Evolutionary conservation across 208 protist genomes (phyloP).

Genomic region (Porcisia deanei): DNA sequence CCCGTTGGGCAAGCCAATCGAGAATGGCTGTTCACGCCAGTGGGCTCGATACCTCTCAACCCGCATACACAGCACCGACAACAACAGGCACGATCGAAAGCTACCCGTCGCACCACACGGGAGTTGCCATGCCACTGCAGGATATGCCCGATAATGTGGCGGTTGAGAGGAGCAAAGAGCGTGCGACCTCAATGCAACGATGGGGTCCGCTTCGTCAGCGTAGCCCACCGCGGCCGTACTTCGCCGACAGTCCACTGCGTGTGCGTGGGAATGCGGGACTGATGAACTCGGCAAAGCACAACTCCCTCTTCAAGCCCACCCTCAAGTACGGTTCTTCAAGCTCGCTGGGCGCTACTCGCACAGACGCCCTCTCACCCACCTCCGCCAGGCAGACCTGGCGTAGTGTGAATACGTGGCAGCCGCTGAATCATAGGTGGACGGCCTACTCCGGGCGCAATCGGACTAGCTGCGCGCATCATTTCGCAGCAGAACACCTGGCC

Average conservation of each 20-base stretch:
- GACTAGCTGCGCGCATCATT: slow-evolving; percentile 1
- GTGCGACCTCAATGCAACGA: background rate
- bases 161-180: background rate
- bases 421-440: slow-evolving; percentile 5
- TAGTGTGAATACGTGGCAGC: background rate
- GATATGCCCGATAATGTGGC: background rate
- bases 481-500: slow-evolving; percentile 2
- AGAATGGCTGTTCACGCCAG: background rate
- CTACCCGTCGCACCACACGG: background rate
- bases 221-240: slow-evolving; percentile 5
- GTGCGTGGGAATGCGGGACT: background rate
- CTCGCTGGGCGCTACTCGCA: background rate
- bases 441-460: background rate
- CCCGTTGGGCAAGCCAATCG: background rate
- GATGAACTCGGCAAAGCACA: background rate
- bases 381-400: background rate
- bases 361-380: background rate
- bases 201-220: slow-evolving; percentile 2
- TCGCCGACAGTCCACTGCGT: slow-evolving; percentile 8
- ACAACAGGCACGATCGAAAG: background rate
- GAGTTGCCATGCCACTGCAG: background rate
- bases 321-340: slow-evolving; percentile 13
- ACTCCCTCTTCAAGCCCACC: slow-evolving; percentile 17
- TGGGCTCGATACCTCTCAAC: background rate
- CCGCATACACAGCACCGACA: background rate